These are phyloP conservation scores for Chimonanthus praecox DNA, from an alignment of 164 flowering plant genomes.

Conservation along the genomic window DNA sequence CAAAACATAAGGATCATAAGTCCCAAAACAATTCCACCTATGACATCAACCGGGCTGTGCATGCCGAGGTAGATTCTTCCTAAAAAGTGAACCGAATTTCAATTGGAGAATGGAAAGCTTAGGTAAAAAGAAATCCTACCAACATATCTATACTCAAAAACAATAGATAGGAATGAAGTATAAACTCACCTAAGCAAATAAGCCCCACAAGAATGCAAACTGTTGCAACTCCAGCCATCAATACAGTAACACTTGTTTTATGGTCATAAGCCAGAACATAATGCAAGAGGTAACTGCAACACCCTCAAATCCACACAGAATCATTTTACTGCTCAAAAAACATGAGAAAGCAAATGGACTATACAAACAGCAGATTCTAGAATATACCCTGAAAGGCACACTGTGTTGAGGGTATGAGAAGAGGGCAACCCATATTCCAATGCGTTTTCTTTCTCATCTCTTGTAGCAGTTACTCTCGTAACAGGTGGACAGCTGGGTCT, in stretches of 20 bases:
- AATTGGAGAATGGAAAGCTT: conserved; percentile 6
- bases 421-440: conserved; percentile 97
- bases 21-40: conserved; percentile 72
- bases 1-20: conserved; percentile 62
- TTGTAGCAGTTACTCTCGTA: conserved; percentile 72
- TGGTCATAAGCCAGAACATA: conserved; percentile 38
- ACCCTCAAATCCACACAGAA: conserved; percentile 6
- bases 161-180: background rate
- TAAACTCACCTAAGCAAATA: conserved; percentile 55
- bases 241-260: conserved; percentile 20
- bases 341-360: background rate
- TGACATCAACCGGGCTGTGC: conserved; percentile 84
- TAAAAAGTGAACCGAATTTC: conserved; percentile 29
- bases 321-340: background rate
- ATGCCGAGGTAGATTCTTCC: conserved; percentile 99
- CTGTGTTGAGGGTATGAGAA: conserved; percentile 96
- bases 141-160: background rate
- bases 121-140: conserved; percentile 1
- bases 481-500: conserved; percentile 90
- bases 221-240: conserved; percentile 30
- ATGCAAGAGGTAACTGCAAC: conserved; percentile 54
- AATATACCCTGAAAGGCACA: conserved; percentile 86
- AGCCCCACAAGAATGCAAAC: conserved; percentile 60
- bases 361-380: conserved; percentile 2
- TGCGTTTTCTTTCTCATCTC: conserved; percentile 93